Percentiles rank a stretch among this genome's conserved stretches.
These are phyloP conservation scores for Solanum pinnatisectum DNA, from an alignment of 257 asterid species.

Conservation along the genomic window DNA sequence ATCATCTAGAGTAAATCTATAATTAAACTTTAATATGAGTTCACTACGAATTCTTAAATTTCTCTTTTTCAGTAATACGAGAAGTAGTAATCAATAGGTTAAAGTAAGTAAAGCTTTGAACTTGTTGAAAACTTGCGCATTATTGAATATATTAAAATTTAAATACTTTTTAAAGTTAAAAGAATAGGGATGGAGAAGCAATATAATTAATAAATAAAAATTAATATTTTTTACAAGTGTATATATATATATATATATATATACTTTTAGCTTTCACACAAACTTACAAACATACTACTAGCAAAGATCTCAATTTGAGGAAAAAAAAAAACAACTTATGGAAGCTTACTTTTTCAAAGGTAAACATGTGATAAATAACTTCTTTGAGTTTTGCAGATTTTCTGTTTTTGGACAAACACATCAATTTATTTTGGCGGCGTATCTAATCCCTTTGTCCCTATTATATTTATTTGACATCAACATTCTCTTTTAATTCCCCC, in stretches of 20 bases:
- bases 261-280: neutral
- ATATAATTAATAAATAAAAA: neutral
- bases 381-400: neutral
- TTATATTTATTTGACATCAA: neutral
- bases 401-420: slow-evolving; percentile 1
- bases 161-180: neutral
- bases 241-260: too few relatives aligned
- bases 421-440: slow-evolving; percentile 1
- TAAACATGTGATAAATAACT: neutral
- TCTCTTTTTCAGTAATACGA: neutral
- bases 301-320: neutral
- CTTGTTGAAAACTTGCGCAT: neutral
- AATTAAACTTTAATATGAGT: too few relatives aligned
- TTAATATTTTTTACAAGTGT: neutral
- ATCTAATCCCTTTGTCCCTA: neutral
- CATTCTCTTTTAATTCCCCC: neutral
- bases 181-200: neutral
- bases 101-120: neutral
- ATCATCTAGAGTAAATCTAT: neutral
- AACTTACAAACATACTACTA: neutral
- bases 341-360: neutral
- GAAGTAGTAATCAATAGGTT: neutral
- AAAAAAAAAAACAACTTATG: neutral
- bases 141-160: neutral
- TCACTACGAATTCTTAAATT: neutral